phyloP scores from a whole-genome alignment of 495 filamentous ascomycete species.

The Penicillium paxilli region DNA sequence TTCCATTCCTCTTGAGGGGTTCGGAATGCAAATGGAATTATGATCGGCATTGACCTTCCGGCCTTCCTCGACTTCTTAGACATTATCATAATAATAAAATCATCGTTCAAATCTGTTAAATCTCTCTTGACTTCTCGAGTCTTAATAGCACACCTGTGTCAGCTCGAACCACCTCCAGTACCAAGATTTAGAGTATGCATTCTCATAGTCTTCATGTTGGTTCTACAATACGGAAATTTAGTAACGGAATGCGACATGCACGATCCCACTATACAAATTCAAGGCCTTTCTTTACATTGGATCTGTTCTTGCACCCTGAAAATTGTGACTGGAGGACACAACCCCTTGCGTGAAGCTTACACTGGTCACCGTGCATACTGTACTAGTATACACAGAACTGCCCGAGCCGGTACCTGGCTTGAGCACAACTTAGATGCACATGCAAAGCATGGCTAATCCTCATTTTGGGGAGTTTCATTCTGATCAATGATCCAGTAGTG shows the following conservation, averaged over 20 bases:
- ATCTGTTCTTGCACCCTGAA: not conserved
- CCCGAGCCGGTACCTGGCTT: not conserved
- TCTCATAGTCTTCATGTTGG: too few species aligned
- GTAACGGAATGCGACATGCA: not conserved
- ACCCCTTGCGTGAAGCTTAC: slow-evolving; percentile 8
- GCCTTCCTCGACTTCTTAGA: not conserved
- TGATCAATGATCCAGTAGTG: not conserved
- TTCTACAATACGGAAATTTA: too few species aligned
- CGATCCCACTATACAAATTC: not conserved
- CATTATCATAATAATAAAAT: not conserved
- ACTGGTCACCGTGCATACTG: not conserved
- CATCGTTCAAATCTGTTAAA: too few species aligned
- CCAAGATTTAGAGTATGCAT: too few species aligned
- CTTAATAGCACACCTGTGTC: too few species aligned
- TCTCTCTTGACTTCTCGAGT: too few species aligned
- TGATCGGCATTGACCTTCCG: not conserved
- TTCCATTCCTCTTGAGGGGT: not conserved
- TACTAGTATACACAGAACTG: not conserved
- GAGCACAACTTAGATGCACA: not conserved
- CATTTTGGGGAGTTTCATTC: not conserved
- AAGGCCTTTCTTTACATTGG: not conserved
- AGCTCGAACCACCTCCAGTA: too few species aligned
- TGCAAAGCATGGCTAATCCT: not conserved
- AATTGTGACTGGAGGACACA: not conserved
- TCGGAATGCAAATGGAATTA: not conserved